Evolutionary conservation across 164 flowering plant genomes (phyloP).

Genomic region (Macadamia tetraphylla): DNA sequence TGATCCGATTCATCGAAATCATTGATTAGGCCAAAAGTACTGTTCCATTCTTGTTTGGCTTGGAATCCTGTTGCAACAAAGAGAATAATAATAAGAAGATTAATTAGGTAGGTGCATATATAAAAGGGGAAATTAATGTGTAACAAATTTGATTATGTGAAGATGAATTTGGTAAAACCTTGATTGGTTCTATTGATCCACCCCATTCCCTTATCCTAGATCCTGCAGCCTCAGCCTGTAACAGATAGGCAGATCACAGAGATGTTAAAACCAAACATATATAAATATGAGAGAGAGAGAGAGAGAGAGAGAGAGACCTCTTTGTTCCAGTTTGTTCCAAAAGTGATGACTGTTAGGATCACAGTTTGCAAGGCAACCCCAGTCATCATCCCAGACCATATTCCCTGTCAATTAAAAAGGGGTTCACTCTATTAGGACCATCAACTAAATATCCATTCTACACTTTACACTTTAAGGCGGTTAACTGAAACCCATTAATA

Average conservation of each 20-base stretch:
- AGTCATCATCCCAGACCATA: conserved; percentile 32
- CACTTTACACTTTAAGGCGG: not conserved
- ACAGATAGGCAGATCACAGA: not conserved
- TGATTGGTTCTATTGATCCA: conserved; percentile 13
- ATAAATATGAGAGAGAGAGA: conserved; percentile 17
- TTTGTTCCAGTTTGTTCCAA: conserved; percentile 30
- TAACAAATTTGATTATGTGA: too few relatives aligned
- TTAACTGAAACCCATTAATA: too few relatives aligned
- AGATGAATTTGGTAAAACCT: not conserved
- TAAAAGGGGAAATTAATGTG: too few relatives aligned
- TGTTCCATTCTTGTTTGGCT: too few relatives aligned
- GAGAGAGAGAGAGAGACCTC: conserved; percentile 18
- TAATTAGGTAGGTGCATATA: too few relatives aligned
- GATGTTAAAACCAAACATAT: too few relatives aligned
- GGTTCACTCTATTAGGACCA: not conserved
- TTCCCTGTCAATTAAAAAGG: conserved; percentile 19
- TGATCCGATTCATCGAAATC: too few relatives aligned
- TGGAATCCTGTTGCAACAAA: too few relatives aligned
- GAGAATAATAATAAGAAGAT: too few relatives aligned
- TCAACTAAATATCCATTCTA: too few relatives aligned
- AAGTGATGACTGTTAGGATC: conserved; percentile 21
- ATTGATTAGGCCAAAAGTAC: too few relatives aligned
- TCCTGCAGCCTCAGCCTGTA: conserved; percentile 19
- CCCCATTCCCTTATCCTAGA: too few relatives aligned
- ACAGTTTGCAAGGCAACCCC: conserved; percentile 27